Percentiles rank a stretch among this genome's conserved stretches.
Evolutionary conservation across 768 basidiomycete species (phyloP).

Genomic region (Boletus rubescentipes): DNA sequence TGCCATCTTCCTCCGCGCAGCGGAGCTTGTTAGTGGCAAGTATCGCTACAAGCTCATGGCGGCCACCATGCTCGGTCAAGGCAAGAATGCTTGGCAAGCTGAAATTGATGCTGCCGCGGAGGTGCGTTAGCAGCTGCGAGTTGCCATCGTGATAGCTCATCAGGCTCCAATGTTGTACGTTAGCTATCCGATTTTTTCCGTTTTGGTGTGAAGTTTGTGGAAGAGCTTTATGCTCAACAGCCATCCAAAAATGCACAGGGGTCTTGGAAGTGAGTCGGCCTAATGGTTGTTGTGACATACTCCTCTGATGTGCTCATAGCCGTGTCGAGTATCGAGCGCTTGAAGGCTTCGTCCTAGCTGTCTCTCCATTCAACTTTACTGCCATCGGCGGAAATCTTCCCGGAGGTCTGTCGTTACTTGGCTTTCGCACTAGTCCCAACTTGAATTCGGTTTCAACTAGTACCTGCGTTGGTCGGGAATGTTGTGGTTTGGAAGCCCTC

Average conservation of each 20-base stretch:
- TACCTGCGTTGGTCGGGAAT: slow-evolving; percentile 93
- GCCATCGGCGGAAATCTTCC: slow-evolving; percentile 97
- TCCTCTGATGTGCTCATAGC: slow-evolving; percentile 41
- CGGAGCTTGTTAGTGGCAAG: slow-evolving; percentile 93
- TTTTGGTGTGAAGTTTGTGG: slow-evolving; percentile 95
- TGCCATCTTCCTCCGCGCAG: slow-evolving; percentile 97
- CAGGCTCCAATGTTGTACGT: slow-evolving; percentile 1
- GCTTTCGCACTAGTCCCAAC: neutral
- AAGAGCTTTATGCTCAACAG: slow-evolving; percentile 90
- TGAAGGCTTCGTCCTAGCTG: slow-evolving; percentile 98
- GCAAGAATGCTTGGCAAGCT: slow-evolving; percentile 99
- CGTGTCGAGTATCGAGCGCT: slow-evolving; percentile 94
- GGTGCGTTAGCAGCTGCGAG: slow-evolving; percentile 43
- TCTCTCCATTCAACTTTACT: slow-evolving; percentile 98
- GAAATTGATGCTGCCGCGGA: slow-evolving; percentile 99
- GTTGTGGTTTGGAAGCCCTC: slow-evolving; percentile 97
- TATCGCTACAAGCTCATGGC: slow-evolving; percentile 94
- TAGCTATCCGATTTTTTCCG: slow-evolving; percentile 91
- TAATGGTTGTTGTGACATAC: neutral
- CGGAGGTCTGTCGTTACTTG: slow-evolving; percentile 44
- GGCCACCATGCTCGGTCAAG: slow-evolving; percentile 97
- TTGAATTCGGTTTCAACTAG: slow-evolving; percentile 35
- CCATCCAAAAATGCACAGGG: slow-evolving; percentile 84
- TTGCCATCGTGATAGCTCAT: neutral
- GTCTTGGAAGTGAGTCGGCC: slow-evolving; percentile 83